Conservation (phyloP, 176 grass and related monocot species). For the Aegilops speltoides region DNA sequence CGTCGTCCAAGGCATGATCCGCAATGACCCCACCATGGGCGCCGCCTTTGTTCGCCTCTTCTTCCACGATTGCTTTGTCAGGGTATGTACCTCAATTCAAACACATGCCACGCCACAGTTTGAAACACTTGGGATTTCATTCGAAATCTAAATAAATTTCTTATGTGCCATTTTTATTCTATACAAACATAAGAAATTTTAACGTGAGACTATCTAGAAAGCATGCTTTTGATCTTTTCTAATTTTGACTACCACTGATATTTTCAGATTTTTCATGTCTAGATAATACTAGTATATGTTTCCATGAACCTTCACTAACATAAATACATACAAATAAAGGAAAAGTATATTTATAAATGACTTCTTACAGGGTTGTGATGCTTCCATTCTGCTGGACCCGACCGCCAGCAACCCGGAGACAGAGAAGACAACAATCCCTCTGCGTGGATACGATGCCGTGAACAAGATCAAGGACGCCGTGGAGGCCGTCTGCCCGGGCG, state of each 20-base stretch:
- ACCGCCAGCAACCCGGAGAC: neutral
- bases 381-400: constrained; percentile 42
- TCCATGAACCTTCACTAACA: too few relatives aligned
- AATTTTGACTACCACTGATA: too few relatives aligned
- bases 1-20: constrained; percentile 9
- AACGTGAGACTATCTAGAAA: too few relatives aligned
- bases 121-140: neutral
- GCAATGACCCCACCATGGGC: constrained; percentile 6
- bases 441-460: constrained; percentile 44
- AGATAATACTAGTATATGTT: too few relatives aligned
- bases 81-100: neutral
- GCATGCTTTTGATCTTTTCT: too few relatives aligned
- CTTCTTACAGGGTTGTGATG: constrained; percentile 46
- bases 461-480: constrained; percentile 39
- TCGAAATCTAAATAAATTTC: neutral
- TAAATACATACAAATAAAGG: neutral
- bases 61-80: constrained; percentile 76
- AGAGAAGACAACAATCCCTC: constrained; percentile 50
- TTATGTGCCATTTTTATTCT: too few relatives aligned
- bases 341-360: neutral
- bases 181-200: too few relatives aligned
- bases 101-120: neutral
- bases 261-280: too few relatives aligned
- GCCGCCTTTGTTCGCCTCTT: constrained; percentile 50
- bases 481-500: constrained; percentile 34